Evolutionary conservation across 2,329 filamentous ascomycete species (phyloP), one percentile per base, ranked within the genome.

Genomic region (Clathrospora elynae): DNA sequence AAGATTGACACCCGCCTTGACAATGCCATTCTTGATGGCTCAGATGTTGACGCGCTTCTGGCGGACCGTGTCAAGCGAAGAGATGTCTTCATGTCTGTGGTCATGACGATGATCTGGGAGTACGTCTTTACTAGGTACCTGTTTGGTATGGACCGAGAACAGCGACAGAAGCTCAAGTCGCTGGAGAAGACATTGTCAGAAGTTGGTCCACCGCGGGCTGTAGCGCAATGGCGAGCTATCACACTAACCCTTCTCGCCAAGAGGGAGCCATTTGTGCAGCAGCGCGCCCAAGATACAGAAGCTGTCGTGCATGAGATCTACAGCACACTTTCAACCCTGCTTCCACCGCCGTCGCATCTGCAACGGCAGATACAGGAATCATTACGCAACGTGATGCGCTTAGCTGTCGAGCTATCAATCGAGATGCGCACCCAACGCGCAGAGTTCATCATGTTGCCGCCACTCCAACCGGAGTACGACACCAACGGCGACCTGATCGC

Each of bases 71-170:
- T 96, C 40, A 85, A 82, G 62, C 86, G 93, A 49, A 85, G 92
- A 47, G 92, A 97, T 68, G 85, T 97, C 45, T 96, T 99, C 78
- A 96, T 97, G 90, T 93, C 90, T 24, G 90, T 99, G 71, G 89
- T 92, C 42, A 97, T 97, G 91, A 93, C 88, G 49, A 96, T 99
- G 90, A 85, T 99, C 36, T 99, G 91, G 91, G 93, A 99, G 71
- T 96, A 95, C 65, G 86, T 99, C 67, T 99, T 99, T 68, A 96
- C 92, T 6, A 85, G 93, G 53, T 99, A 99, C 70, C 84, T 99
- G 17, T 99, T 99, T 68, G 93, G 93, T 61, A 96, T 99, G 90
- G 93, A 99, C 68, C 83, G 91, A 60, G 93, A 97, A 72, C 93
- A 99, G 73, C 84, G 93, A 60, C 91, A 97, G 71, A 97, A 97